phyloP scores from a whole-genome alignment of 2,329 filamentous ascomycete genomes.

The Alternaria gaisen region DNA sequence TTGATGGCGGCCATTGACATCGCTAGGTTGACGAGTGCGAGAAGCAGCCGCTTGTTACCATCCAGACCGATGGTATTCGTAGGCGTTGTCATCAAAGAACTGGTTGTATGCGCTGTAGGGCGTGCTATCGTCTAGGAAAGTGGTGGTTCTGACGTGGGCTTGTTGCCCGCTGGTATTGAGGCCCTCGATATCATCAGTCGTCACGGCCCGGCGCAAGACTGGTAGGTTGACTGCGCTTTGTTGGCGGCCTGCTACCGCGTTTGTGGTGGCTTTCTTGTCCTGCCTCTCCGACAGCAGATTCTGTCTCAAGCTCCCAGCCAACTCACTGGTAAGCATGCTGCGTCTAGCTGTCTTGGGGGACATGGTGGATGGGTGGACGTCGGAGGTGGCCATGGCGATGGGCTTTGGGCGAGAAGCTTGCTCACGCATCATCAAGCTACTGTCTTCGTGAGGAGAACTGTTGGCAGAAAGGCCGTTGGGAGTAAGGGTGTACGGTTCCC shows the following conservation, averaged over 20 bases:
- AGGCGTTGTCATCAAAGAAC: conserved; percentile 74
- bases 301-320: conserved; percentile 90
- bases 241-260: conserved; percentile 86
- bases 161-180: conserved; percentile 71
- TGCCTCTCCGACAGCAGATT: conserved; percentile 95
- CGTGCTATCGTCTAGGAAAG: conserved; percentile 65
- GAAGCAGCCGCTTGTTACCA: conserved; percentile 65
- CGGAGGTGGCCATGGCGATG: conserved; percentile 77
- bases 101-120: conserved; percentile 78
- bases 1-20: conserved; percentile 37
- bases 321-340: conserved; percentile 81
- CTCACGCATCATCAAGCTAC: conserved; percentile 66
- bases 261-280: conserved; percentile 89
- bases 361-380: conserved; percentile 75
- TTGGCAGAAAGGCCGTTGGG: conserved; percentile 74
- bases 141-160: conserved; percentile 60
- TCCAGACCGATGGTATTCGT: conserved; percentile 84
- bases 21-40: conserved; percentile 47
- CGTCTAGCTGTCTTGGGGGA: conserved; percentile 86
- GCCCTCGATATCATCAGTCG: conserved; percentile 86
- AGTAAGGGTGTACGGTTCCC: conserved; percentile 70
- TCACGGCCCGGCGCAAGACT: conserved; percentile 46
- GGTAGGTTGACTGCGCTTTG: conserved; percentile 67
- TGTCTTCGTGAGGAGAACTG: conserved; percentile 62
- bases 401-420: conserved; percentile 76